Evolutionary conservation across 2,329 filamentous ascomycete genomes (phyloP).

Genomic region (Aspergillus viridinutans): DNA sequence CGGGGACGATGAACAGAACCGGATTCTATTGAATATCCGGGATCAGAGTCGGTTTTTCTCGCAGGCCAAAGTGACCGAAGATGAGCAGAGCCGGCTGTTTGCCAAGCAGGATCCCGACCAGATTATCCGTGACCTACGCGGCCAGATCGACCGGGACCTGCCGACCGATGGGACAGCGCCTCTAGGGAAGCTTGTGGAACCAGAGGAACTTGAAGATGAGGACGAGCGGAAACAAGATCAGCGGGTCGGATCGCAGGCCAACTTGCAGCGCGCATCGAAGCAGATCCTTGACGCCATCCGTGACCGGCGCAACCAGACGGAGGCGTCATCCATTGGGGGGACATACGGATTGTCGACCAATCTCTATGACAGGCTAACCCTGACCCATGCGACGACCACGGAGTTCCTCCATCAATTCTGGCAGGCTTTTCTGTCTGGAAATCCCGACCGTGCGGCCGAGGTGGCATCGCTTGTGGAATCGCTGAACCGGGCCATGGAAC

Average conservation of each 20-base stretch:
- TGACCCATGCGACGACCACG: constrained; percentile 86
- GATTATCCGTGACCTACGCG: constrained; percentile 61
- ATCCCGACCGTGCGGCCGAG: constrained; percentile 74
- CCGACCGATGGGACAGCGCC: constrained; percentile 59
- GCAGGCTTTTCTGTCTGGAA: constrained; percentile 84
- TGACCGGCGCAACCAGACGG: constrained; percentile 50
- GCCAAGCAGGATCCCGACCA: constrained; percentile 65
- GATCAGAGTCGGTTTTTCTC: constrained; percentile 83
- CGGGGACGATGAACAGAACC: constrained; percentile 67
- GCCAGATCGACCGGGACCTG: constrained; percentile 51
- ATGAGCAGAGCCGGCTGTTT: constrained; percentile 54
- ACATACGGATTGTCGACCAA: constrained; percentile 46
- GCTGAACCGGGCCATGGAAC: constrained; percentile 67
- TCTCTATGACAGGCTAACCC: constrained; percentile 59
- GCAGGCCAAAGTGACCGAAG: constrained; percentile 37
- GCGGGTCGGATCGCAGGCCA: constrained; percentile 66
- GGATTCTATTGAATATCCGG: constrained; percentile 80
- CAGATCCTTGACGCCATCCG: constrained; percentile 58
- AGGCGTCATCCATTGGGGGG: constrained; percentile 32
- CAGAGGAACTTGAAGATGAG: constrained; percentile 55
- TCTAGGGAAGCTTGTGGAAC: constrained; percentile 58
- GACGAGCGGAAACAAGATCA: constrained; percentile 50
- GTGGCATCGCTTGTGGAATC: constrained; percentile 79
- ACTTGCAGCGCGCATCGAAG: constrained; percentile 53
- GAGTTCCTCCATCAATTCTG: constrained; percentile 99